Evolutionary conservation across 2,329 filamentous ascomycete species (phyloP).

Genomic region (Ceratocystis colombiana): DNA sequence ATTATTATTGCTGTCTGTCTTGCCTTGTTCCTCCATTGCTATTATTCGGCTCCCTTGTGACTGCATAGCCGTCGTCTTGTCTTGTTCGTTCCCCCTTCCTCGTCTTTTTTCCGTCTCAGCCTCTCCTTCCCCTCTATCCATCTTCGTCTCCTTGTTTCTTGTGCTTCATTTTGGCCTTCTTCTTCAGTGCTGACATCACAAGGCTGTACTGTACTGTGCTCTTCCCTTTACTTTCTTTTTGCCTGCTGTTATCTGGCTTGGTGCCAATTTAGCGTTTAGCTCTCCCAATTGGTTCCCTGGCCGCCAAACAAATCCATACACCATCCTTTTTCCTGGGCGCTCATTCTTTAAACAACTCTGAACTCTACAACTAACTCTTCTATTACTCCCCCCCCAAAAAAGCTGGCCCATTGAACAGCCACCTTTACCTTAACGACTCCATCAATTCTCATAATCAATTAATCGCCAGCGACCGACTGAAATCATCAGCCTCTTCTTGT

Average conservation of each 20-base stretch:
- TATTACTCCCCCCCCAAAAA: background rate
- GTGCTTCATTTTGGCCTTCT: background rate
- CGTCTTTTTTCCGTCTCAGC: background rate
- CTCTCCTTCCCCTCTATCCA: background rate
- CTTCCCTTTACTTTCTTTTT: background rate
- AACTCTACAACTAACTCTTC: slow-evolving; percentile 11
- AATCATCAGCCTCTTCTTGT: background rate
- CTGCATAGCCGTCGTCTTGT: background rate
- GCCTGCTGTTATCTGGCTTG: slow-evolving; percentile 1
- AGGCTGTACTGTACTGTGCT: background rate
- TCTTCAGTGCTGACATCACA: background rate
- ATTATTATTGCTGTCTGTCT: background rate
- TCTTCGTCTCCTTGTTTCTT: background rate
- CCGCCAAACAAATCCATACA: slow-evolving; percentile 1
- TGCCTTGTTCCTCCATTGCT: background rate
- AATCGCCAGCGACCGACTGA: slow-evolving; percentile 1
- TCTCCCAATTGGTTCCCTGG: slow-evolving; percentile 16
- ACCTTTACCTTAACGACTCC: slow-evolving; percentile 10
- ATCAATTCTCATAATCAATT: slow-evolving; percentile 2
- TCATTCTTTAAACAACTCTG: slow-evolving; percentile 14
- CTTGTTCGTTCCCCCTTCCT: background rate
- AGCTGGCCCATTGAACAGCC: slow-evolving; percentile 24
- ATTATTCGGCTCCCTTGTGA: background rate
- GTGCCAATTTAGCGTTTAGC: slow-evolving; percentile 4
- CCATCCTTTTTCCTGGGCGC: slow-evolving; percentile 13